Evolutionary conservation across 1,139 yeast genomes (phyloP).

Genomic region (Saccharomyces hybrid): DNA sequence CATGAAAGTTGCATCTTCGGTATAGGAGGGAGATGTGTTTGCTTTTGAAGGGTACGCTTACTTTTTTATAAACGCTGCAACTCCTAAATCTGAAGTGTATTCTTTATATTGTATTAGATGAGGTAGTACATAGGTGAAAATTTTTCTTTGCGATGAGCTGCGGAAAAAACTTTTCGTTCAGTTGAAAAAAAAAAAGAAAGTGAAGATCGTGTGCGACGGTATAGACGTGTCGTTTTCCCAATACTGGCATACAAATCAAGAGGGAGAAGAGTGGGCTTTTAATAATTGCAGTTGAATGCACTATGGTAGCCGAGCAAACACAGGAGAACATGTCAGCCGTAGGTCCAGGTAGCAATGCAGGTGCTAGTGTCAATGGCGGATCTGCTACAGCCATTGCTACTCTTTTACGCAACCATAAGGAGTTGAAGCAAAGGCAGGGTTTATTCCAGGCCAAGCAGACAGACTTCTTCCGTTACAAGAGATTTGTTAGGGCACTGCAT

Average conservation of each 20-base stretch:
- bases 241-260: background rate
- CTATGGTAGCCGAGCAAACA: background rate
- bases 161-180: background rate
- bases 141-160: constrained; percentile 1
- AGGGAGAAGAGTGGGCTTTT: background rate
- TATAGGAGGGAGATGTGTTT: background rate
- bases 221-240: background rate
- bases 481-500: constrained; percentile 70
- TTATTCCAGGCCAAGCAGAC: constrained; percentile 58
- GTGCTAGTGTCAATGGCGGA: constrained; percentile 9
- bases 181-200: background rate
- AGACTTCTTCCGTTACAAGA: constrained; percentile 81
- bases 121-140: background rate
- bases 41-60: background rate
- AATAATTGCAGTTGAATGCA: background rate
- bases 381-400: constrained; percentile 60
- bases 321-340: constrained; percentile 7
- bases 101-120: constrained; percentile 4
- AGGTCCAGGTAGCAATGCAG: background rate
- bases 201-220: background rate
- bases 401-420: constrained; percentile 55
- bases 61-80: background rate
- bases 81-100: background rate
- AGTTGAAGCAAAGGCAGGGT: constrained; percentile 76
- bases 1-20: constrained; percentile 87